These are phyloP conservation scores for Imleria badia DNA, from an alignment of 768 basidiomycete genomes.

Conservation along the genomic window DNA sequence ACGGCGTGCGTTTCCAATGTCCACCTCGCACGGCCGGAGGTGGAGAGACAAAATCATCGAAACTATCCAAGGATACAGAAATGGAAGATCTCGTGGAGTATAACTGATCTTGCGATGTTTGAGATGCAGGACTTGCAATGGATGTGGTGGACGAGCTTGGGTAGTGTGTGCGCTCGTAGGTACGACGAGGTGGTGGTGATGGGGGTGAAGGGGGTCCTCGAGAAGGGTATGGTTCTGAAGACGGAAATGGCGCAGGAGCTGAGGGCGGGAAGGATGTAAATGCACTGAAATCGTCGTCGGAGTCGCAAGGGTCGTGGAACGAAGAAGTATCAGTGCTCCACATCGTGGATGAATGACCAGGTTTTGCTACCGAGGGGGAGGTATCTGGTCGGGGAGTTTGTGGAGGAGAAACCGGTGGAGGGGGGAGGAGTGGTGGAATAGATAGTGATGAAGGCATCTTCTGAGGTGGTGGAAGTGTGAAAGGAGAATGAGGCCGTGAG, in stretches of 20 bases:
- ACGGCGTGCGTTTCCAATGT: slow-evolving; percentile 39
- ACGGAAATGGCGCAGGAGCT: slow-evolving; percentile 3
- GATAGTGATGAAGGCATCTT: slow-evolving; percentile 23
- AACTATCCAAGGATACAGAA: slow-evolving; percentile 41
- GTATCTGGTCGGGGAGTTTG: slow-evolving; percentile 30
- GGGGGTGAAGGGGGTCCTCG: slow-evolving; percentile 25
- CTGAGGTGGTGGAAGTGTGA: slow-evolving; percentile 25
- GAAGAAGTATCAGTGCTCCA: slow-evolving; percentile 2
- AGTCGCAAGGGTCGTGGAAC: slow-evolving; percentile 24
- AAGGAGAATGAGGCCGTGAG: slow-evolving; percentile 18
- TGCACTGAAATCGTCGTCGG: slow-evolving; percentile 54
- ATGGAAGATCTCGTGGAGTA: slow-evolving; percentile 21
- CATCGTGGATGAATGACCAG: slow-evolving; percentile 9
- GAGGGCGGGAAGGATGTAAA: slow-evolving; percentile 37
- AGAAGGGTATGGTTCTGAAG: slow-evolving; percentile 6
- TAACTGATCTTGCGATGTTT: slow-evolving; percentile 21
- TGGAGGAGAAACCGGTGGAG: slow-evolving; percentile 31
- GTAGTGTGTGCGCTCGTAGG: slow-evolving; percentile 23
- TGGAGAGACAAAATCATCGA: slow-evolving; percentile 48
- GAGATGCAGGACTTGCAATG: slow-evolving; percentile 23
- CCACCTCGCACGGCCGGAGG: slow-evolving; percentile 2
- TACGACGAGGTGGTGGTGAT: slow-evolving; percentile 30
- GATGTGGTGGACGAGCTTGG: slow-evolving; percentile 26
- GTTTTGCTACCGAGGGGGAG: slow-evolving; percentile 4
- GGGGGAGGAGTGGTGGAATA: slow-evolving; percentile 31